Conservation (phyloP, 257 asterid species). For the Ajuga chamaepitys region DNA sequence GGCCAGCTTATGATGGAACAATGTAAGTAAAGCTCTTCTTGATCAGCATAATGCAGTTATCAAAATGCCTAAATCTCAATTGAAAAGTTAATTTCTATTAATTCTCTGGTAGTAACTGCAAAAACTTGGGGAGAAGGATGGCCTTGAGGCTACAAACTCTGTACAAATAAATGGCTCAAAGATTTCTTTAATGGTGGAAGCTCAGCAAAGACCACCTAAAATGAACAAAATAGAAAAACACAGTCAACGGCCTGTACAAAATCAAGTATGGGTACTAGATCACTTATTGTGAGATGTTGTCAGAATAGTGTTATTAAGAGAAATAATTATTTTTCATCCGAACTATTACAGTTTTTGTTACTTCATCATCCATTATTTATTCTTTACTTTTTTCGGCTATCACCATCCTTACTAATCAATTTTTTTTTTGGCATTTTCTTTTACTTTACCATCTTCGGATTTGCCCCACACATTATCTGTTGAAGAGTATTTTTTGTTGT, state of each 20-base stretch:
- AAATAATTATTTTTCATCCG: too few species aligned
- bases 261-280: slow-evolving; percentile 27
- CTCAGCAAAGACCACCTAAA: slow-evolving; percentile 26
- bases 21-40: slow-evolving; percentile 34
- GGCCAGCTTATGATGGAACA: slow-evolving; percentile 58
- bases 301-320: neutral
- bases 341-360: too few species aligned
- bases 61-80: neutral
- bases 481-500: too few species aligned
- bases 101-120: slow-evolving; percentile 44
- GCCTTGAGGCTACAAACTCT: slow-evolving; percentile 20
- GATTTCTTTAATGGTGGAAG: slow-evolving; percentile 21
- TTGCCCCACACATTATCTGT: too few species aligned
- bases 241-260: slow-evolving; percentile 12
- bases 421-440: too few species aligned
- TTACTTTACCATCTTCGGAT: too few species aligned
- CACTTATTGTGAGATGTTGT: neutral
- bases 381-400: too few species aligned
- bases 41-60: too few species aligned
- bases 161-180: slow-evolving; percentile 21
- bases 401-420: too few species aligned
- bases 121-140: slow-evolving; percentile 31
- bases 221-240: slow-evolving; percentile 23
- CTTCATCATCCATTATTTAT: too few species aligned
- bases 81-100: neutral